Percentiles rank a stretch among this genome's conserved stretches.
These are phyloP conservation scores for Claviceps sp. DNA, from an alignment of 2,329 filamentous ascomycete species.

Conservation along the genomic window DNA sequence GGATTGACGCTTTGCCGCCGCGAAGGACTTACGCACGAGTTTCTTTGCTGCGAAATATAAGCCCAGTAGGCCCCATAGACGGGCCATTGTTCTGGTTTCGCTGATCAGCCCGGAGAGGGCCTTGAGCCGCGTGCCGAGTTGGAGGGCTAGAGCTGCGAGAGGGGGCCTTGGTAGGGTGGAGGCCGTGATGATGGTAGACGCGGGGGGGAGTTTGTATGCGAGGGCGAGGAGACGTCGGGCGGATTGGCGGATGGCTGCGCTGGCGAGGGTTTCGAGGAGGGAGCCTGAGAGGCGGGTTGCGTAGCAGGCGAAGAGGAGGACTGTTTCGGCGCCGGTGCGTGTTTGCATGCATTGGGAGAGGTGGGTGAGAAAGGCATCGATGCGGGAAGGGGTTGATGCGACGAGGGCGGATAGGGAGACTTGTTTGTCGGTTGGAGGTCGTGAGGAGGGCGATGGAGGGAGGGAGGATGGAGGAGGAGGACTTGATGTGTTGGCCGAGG, in stretches of 20 bases:
- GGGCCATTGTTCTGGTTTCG: constrained; percentile 58
- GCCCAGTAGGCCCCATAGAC: constrained; percentile 65
- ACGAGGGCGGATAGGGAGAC: constrained; percentile 7
- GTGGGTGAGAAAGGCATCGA: constrained; percentile 41
- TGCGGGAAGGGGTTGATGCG: constrained; percentile 11
- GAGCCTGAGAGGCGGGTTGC: constrained; percentile 41
- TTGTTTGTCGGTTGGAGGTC: constrained; percentile 3
- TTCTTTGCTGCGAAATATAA: constrained; percentile 55
- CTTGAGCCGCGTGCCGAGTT: constrained; percentile 39
- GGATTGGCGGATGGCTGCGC: constrained; percentile 42
- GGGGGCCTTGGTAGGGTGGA: constrained; percentile 21
- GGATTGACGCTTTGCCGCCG: constrained; percentile 6
- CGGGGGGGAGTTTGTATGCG: constrained; percentile 36
- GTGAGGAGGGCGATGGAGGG: constrained; percentile 5
- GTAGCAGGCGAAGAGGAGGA: constrained; percentile 59
- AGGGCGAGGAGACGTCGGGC: constrained; percentile 39
- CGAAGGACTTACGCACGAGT: constrained; percentile 24
- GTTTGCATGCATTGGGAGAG: constrained; percentile 53
- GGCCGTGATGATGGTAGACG: constrained; percentile 32
- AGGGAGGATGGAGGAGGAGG: constrained; percentile 1
- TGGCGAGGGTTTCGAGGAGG: constrained; percentile 37
- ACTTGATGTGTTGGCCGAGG: background rate
- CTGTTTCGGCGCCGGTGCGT: constrained; percentile 54
- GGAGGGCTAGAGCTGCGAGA: constrained; percentile 30
- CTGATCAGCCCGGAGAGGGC: constrained; percentile 51